These are phyloP conservation scores for Kandelia obovata DNA, from an alignment of 345 rosid genomes.

Conservation along the genomic window DNA sequence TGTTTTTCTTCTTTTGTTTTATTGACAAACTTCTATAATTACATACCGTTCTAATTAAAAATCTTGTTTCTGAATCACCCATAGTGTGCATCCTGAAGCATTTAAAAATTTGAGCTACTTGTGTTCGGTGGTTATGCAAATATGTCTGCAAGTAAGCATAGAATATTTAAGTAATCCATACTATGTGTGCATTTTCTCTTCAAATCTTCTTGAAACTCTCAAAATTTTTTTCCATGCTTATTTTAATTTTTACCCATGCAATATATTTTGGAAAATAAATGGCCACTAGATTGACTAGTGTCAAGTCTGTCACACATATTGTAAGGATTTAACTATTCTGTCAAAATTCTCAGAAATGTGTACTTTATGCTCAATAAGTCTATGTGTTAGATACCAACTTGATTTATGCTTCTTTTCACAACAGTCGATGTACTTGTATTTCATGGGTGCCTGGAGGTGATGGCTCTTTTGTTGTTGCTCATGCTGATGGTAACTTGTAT, in stretches of 20 bases:
- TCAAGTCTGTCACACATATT: background rate
- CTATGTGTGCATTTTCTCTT: background rate
- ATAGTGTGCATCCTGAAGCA: too few species aligned
- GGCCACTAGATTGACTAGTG: background rate
- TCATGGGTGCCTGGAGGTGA: slow-evolving; percentile 98
- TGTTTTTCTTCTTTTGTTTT: too few species aligned
- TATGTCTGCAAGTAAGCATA: background rate
- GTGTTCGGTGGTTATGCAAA: background rate
- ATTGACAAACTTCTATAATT: too few species aligned
- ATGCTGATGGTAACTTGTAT: slow-evolving; percentile 91
- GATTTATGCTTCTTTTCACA: slow-evolving; percentile 23
- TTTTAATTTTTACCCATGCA: background rate
- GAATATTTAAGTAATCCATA: background rate
- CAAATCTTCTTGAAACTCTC: background rate
- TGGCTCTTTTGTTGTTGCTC: slow-evolving; percentile 93
- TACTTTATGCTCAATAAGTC: background rate
- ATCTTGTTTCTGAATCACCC: too few species aligned
- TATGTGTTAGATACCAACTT: slow-evolving; percentile 1
- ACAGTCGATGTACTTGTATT: slow-evolving; percentile 88
- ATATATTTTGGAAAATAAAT: background rate
- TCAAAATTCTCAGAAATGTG: background rate
- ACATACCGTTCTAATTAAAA: too few species aligned
- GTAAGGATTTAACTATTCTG: background rate
- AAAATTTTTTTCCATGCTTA: background rate
- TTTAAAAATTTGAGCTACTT: background rate